Evolutionary conservation across 257 asterid genomes (phyloP), one percentile per base, ranked within the genome.

Genomic region (Solanum habrochaites): DNA sequence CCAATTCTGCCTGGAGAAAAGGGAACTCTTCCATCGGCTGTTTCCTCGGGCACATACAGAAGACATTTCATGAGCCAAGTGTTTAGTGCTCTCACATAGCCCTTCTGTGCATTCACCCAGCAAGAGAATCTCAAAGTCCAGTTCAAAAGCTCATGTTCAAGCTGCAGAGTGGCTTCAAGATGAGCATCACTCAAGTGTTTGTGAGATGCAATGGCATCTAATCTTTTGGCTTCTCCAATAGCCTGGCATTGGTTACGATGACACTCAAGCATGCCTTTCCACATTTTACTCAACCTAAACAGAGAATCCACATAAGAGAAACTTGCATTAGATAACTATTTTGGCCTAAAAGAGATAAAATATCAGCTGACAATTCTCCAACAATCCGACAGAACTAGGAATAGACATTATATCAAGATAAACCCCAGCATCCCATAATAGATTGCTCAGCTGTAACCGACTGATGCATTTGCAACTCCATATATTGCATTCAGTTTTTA

Each of bases 1-100:
- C 99, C 98, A 4, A 95, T 92, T 69, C 98, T 92, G 66, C 99
- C 94, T 9, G 99, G 99, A 84, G 99, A 96, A 88, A 96, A 95
- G 7, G 98, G 98, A 90, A 89, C 98, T 27, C 90, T 64, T 40
- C 99, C 98, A 85, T 96, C 99, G 23, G 95, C 83, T 47, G 99
- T 96, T 93, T 95, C 99, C 87, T 96, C 99, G 6, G 98, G 99
- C 45, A 94, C 97, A 43, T 96, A 94, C 21, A 93, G 93, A 78
- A 96, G 95, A 89, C 98, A 96, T 91, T 96, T 96, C 95, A 94
- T 91, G 78, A 96, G 98, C 99, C 99, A 96, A 88, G 85, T 91
- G 85, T 96, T 94, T 78, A 96, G 83, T 43, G 99, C 94, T 86
- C 91, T 91, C 69, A 94, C 94, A 37, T 88, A 96, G 42, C 95